Percentiles rank a stretch among this genome's conserved stretches.
These are phyloP conservation scores for Xylaria polymorpha DNA, from an alignment of 2,329 filamentous ascomycete species.

Conservation along the genomic window DNA sequence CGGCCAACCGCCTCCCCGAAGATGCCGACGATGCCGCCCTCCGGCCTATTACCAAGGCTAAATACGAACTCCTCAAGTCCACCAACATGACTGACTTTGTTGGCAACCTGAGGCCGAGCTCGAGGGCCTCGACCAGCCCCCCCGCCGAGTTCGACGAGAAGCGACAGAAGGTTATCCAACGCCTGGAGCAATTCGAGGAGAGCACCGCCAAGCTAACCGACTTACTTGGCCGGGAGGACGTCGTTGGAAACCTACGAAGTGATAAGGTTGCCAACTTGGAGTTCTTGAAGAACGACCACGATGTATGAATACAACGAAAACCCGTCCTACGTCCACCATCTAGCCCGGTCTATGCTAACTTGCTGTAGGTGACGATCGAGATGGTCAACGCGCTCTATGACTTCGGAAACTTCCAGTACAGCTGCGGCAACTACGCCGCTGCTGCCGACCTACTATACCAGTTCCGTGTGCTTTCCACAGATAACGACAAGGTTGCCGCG, in stretches of 20 bases:
- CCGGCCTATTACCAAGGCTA: constrained; percentile 81
- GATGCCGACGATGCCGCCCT: constrained; percentile 68
- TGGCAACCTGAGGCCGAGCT: constrained; percentile 88
- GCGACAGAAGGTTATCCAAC: constrained; percentile 86
- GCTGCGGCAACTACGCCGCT: constrained; percentile 91
- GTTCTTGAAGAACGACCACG: constrained; percentile 96
- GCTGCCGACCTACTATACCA: constrained; percentile 95
- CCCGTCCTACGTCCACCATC: neutral
- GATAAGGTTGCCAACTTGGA: constrained; percentile 99
- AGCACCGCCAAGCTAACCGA: constrained; percentile 90
- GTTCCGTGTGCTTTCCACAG: constrained; percentile 97
- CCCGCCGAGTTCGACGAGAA: constrained; percentile 90
- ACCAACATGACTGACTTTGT: constrained; percentile 99
- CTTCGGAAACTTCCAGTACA: constrained; percentile 97
- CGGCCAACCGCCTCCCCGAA: constrained; percentile 83
- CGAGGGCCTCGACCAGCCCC: constrained; percentile 77
- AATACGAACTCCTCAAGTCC: constrained; percentile 93
- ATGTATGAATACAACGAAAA: constrained; percentile 64
- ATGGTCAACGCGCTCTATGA: constrained; percentile 98
- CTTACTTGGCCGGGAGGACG: constrained; percentile 86
- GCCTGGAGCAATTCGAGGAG: constrained; percentile 85
- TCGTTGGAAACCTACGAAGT: constrained; percentile 88
- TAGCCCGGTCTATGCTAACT: constrained; percentile 28
- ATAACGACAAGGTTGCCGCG: constrained; percentile 95
- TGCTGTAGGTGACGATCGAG: constrained; percentile 79